Base-by-base conservation (phyloP, 2,329 filamentous ascomycete genomes). In the Claviceps sorghi region DNA sequence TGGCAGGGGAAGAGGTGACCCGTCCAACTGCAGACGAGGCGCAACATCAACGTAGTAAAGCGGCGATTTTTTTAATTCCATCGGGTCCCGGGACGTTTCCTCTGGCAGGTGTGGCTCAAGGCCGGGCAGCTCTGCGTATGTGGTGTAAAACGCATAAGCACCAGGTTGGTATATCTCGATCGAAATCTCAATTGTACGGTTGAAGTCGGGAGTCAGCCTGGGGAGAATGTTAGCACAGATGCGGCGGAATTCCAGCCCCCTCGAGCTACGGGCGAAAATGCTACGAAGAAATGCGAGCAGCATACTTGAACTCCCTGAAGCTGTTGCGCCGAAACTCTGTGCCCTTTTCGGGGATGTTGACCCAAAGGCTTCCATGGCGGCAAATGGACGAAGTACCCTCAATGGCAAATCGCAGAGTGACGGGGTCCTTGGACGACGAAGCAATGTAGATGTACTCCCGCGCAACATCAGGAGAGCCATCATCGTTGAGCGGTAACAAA, bases 321-420 rank as follows among this genome's bases (percentile, higher is more conserved):
- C 78, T 77, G 62, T 85, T 77, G 60, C 93, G 83, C 58, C 81
- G 78, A 64, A 97, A 98, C 44, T 81, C 72, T 49, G 80, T 72
- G 54, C 84, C 89, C 61, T 83, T 75, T 55, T 84, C 79, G 8
- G 93, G 93, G 55, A 97, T 86, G 67, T 98, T 98, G 63, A 95
- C 85, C 91, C 93, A 98, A 57, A 98, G 76, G 64, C 87, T 96
- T 54, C 94, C 93, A 69, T 95, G 77, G 59, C 89, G 82, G 68
- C 90, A 96, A 73, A 98, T 93, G 56, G 91, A 95, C 65, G 91
- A 95, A 53, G 88, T 91, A 56, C 93, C 90, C 69, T 96, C 86
- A 60, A 96, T 91, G 59, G 88, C 81, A 68, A 98, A 95, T 54
- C 91, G 84, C 53, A 96, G 74, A 51, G 79, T 79, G 62, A 97